Evolutionary conservation across 1,284 basidiomycete species (phyloP), one percentile per base, ranked within the genome.

Genomic region (Pyrrhoderma lamaoense): DNA sequence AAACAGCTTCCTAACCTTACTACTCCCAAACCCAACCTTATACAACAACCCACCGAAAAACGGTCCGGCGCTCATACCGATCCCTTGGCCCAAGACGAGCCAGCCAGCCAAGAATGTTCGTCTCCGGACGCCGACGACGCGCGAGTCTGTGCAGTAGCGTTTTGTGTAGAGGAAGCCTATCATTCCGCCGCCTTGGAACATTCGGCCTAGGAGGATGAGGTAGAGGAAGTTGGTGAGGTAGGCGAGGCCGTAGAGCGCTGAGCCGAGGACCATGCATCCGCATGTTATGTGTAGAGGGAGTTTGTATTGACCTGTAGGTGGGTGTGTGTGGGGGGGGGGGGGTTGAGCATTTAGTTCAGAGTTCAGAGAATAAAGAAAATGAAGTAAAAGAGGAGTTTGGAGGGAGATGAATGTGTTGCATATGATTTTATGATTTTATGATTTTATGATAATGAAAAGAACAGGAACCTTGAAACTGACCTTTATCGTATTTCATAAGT

Each of bases 11-110:
- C n/a, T n/a, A n/a, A n/a, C n/a, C 58, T 0, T 61, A 22, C 21
- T 50, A 53, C 70, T 76, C 21, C 49, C 53, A 58, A 79, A 79
- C 0, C 80, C 79, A 36, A 81, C 60, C 51, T 74, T 80, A 62
- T 72, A 80, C 42, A 86, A 62, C 4, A 84, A 56, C 35, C 83
- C 84, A 14, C 82, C 81, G 9, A 77, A 58, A 62, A 85, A 85
- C 0, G 84, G 84, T 2, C 84, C 84, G 0, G 75, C 66, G 38
- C 73, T 79, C 66, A 85, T 77, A 2, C 84, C 84, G 3, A 79
- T 56, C 0, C 75, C 79, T 58, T 85, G 83, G 0, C 79, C 76
- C 0, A 84, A 64, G 22, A 85, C 80, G 4, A 83, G 65, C 73
- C 75, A 82, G 7, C 79, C 74, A 1, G 79, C 79, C 5, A 85